A percentile compares a stretch with the other conserved stretches of the same genome.
These are phyloP conservation scores for Rhynchosporium graminicola DNA, from an alignment of 2,329 filamentous ascomycete species.

Conservation along the genomic window DNA sequence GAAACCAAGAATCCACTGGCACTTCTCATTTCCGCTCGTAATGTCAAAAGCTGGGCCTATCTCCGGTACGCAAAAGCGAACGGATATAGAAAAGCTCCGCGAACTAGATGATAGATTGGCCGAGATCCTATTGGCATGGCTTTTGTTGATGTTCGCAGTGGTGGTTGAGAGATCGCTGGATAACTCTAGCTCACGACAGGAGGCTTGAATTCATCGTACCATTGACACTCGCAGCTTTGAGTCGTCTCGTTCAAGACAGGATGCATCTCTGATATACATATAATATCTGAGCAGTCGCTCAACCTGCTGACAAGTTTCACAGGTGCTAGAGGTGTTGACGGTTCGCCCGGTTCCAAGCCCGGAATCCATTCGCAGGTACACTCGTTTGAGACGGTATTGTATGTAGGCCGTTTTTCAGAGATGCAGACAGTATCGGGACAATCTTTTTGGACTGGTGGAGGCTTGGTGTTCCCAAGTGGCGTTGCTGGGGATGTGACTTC, in stretches of 20 bases:
- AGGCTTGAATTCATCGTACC: slow-evolving; percentile 16
- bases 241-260: slow-evolving; percentile 15
- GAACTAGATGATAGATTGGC: not conserved
- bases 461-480: not conserved
- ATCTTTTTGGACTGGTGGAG: not conserved
- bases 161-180: not conserved
- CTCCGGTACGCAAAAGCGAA: slow-evolving; percentile 16
- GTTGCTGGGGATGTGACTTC: slow-evolving; percentile 2
- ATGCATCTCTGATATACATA: slow-evolving; percentile 24
- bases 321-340: not conserved
- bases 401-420: slow-evolving; percentile 22
- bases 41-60: slow-evolving; percentile 18
- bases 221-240: slow-evolving; percentile 21
- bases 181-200: not conserved
- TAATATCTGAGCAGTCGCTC: slow-evolving; percentile 14
- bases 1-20: slow-evolving; percentile 20
- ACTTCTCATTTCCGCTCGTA: slow-evolving; percentile 16
- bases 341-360: slow-evolving; percentile 17
- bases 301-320: not conserved
- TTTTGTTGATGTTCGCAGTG: not conserved
- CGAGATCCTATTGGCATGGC: not conserved
- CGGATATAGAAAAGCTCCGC: not conserved
- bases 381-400: slow-evolving; percentile 1
- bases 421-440: slow-evolving; percentile 28
- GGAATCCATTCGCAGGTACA: slow-evolving; percentile 30